Evolutionary conservation across 1,139 yeast species (phyloP).

Genomic region (Kodamaea plutei): DNA sequence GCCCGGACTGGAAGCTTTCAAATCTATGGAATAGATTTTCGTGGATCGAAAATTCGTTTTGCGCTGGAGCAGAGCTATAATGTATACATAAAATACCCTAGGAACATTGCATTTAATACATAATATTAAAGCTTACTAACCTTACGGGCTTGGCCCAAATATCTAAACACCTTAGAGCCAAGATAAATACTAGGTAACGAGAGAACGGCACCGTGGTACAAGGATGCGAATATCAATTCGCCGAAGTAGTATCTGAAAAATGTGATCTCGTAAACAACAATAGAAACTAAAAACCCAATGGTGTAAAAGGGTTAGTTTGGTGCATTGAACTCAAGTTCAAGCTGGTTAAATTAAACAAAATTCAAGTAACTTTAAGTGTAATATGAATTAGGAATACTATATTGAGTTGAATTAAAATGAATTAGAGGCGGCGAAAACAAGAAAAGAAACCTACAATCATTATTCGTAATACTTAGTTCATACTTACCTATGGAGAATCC

Average conservation of each 20-base stretch:
- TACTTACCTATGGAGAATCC: constrained; percentile 25
- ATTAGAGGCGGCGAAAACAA: constrained; percentile 15
- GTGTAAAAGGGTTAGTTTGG: no score
- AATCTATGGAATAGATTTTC: constrained; percentile 43
- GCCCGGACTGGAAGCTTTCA: constrained; percentile 20
- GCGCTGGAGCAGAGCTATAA: constrained; percentile 16
- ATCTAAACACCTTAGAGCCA: constrained; percentile 61
- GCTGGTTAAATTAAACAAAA: no score
- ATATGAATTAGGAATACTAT: no score
- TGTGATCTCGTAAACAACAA: constrained; percentile 58
- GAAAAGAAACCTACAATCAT: no score
- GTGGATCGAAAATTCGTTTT: constrained; percentile 45
- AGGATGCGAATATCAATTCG: constrained; percentile 65
- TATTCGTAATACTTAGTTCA: neutral
- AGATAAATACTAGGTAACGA: constrained; percentile 56
- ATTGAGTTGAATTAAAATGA: no score
- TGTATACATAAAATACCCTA: constrained; percentile 6
- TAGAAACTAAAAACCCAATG: constrained; percentile 47
- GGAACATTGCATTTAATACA: no score
- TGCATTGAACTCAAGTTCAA: no score
- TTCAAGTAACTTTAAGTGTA: no score
- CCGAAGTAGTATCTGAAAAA: constrained; percentile 70
- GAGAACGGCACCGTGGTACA: constrained; percentile 48
- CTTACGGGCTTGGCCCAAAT: constrained; percentile 32
- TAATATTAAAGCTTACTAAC: constrained; percentile 25